A percentile compares a stretch with the other conserved stretches of the same genome.
phyloP scores from a whole-genome alignment of 2,329 filamentous ascomycete species.

The Zymoseptoria ardabiliae region DNA sequence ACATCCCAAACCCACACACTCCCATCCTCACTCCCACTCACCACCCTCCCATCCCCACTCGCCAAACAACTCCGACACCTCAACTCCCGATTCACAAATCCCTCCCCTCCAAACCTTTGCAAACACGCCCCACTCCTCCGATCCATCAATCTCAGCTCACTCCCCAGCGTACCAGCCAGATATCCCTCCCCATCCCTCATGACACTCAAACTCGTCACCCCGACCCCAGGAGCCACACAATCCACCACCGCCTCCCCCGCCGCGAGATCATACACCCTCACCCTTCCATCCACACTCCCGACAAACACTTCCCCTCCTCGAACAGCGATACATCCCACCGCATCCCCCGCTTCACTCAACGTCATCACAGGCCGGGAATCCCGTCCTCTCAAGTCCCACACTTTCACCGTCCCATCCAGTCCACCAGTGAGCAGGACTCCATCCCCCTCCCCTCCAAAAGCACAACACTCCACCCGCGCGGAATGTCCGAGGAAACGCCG shows the following conservation, averaged over 20 bases:
- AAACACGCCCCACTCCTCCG: constrained; percentile 65
- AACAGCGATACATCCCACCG: constrained; percentile 45
- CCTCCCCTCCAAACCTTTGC: constrained; percentile 57
- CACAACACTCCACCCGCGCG: constrained; percentile 69
- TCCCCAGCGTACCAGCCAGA: constrained; percentile 69
- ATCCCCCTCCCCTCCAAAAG: constrained; percentile 70
- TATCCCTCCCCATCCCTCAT: constrained; percentile 67
- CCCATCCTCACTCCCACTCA: constrained; percentile 76
- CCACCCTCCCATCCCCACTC: constrained; percentile 65
- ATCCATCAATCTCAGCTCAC: constrained; percentile 73
- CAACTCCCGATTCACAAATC: constrained; percentile 58
- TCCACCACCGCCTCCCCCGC: constrained; percentile 65
- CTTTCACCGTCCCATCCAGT: constrained; percentile 62
- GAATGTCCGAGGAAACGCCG: constrained; percentile 61
- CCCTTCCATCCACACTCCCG: constrained; percentile 77
- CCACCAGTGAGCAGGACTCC: constrained; percentile 64
- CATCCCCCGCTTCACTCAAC: constrained; percentile 65
- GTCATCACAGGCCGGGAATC: constrained; percentile 62
- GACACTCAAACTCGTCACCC: constrained; percentile 66
- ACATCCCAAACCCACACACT: constrained; percentile 77
- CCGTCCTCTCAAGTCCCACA: constrained; percentile 62
- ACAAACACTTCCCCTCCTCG: constrained; percentile 52
- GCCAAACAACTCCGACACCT: constrained; percentile 72
- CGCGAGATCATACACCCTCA: constrained; percentile 75
- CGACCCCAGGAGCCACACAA: constrained; percentile 45